Evolutionary conservation across 1,284 basidiomycete species (phyloP).

Genomic region (Cryptococcus sp.): DNA sequence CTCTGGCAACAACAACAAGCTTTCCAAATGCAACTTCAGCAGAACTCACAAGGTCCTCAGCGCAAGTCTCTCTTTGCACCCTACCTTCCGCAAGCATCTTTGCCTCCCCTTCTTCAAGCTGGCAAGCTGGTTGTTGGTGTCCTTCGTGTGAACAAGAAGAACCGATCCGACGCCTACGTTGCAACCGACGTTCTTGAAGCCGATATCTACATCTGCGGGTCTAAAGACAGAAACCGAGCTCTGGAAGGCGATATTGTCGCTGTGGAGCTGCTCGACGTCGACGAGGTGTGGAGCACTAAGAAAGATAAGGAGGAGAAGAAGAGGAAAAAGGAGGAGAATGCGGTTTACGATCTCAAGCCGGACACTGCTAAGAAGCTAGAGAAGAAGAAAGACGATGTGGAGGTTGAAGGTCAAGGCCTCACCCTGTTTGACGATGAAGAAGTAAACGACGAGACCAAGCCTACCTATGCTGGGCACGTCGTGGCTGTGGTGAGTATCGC

Average conservation of each 20-base stretch:
- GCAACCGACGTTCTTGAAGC: slow-evolving; percentile 98
- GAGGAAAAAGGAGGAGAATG: slow-evolving; percentile 98
- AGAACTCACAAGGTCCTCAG: slow-evolving; percentile 80
- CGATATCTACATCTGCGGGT: slow-evolving; percentile 98
- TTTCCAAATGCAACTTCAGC: slow-evolving; percentile 80
- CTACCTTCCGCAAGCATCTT: slow-evolving; percentile 94
- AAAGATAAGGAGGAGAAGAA: slow-evolving; percentile 99
- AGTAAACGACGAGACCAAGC: slow-evolving; percentile 95
- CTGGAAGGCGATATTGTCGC: slow-evolving; percentile 98
- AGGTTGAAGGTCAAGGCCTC: slow-evolving; percentile 97
- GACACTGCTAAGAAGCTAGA: slow-evolving; percentile 83
- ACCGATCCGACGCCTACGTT: slow-evolving; percentile 97
- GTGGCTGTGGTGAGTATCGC: slow-evolving; percentile 71
- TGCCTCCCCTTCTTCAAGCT: slow-evolving; percentile 94
- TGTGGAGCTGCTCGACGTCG: slow-evolving; percentile 94
- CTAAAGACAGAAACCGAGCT: slow-evolving; percentile 97
- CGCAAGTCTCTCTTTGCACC: slow-evolving; percentile 99
- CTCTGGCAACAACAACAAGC: slow-evolving; percentile 81
- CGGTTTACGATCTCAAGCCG: slow-evolving; percentile 74
- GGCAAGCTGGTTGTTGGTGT: slow-evolving; percentile 98
- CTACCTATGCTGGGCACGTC: slow-evolving; percentile 83
- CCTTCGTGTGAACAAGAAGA: slow-evolving; percentile 97
- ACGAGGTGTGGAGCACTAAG: slow-evolving; percentile 98
- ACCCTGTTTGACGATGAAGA: slow-evolving; percentile 97
- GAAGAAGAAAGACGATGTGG: slow-evolving; percentile 99